These are phyloP conservation scores for Boletus reticuloceps DNA, from an alignment of 768 basidiomycete species.

Conservation along the genomic window DNA sequence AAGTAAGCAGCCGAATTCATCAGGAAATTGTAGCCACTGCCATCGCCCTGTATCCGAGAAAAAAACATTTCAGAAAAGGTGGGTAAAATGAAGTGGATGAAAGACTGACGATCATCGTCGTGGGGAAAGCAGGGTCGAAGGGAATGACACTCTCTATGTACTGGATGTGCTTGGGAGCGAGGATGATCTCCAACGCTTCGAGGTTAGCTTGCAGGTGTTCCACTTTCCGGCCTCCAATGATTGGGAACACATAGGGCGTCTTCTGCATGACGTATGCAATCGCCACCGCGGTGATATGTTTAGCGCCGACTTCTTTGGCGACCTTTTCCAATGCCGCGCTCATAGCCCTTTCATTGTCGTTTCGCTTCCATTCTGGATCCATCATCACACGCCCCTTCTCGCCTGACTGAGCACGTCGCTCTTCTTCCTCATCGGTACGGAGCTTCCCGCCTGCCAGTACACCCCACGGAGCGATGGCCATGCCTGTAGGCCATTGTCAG, in stretches of 20 bases:
- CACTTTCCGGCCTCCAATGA: conserved; percentile 43
- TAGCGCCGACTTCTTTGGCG: conserved; percentile 37
- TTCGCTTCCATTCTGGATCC: conserved; percentile 34
- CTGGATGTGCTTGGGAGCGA: conserved; percentile 38
- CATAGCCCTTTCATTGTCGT: conserved; percentile 33
- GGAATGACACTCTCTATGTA: conserved; percentile 36
- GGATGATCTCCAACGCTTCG: conserved; percentile 40
- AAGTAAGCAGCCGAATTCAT: conserved; percentile 15
- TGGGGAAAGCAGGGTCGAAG: conserved; percentile 41
- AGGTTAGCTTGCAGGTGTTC: conserved; percentile 43
- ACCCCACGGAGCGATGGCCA: conserved; percentile 38
- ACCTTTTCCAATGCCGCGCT: conserved; percentile 38
- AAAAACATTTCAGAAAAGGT: neutral
- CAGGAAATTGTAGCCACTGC: conserved; percentile 18
- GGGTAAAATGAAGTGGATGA: neutral
- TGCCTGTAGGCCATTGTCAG: neutral
- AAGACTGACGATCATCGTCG: conserved; percentile 30
- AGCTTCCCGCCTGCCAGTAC: conserved; percentile 32
- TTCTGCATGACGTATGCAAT: conserved; percentile 48
- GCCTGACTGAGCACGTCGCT: conserved; percentile 21
- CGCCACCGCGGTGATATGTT: conserved; percentile 36
- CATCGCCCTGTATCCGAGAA: conserved; percentile 22
- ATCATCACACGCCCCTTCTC: conserved; percentile 38
- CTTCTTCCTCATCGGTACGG: conserved; percentile 32
- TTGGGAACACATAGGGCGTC: conserved; percentile 42